These are phyloP conservation scores for Cantharellus cinnabarinus DNA, from an alignment of 768 basidiomycete species.

Conservation along the genomic window DNA sequence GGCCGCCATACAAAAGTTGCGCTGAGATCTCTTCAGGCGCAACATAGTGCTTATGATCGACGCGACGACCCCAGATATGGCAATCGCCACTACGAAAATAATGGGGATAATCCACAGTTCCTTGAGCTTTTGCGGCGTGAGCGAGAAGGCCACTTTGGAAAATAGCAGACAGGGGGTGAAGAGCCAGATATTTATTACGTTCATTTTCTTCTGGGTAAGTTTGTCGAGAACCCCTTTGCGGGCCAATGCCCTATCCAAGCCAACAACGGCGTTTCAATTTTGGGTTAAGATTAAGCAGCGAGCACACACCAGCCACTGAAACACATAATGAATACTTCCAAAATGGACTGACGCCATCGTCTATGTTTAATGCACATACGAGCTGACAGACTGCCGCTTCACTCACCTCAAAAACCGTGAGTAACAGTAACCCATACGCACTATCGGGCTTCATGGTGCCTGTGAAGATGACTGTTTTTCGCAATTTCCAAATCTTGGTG, in stretches of 20 bases:
- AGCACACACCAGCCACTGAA: constrained; percentile 35
- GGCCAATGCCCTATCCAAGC: constrained; percentile 36
- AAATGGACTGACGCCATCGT: constrained; percentile 39
- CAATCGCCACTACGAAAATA: constrained; percentile 63
- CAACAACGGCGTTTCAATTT: not conserved
- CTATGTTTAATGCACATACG: too few species aligned
- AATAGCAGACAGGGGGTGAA: constrained; percentile 79
- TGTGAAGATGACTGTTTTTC: too few species aligned
- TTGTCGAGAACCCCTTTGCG: constrained; percentile 67
- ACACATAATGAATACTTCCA: constrained; percentile 75
- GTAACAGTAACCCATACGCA: too few species aligned
- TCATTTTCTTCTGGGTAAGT: constrained; percentile 69
- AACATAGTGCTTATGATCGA: constrained; percentile 40
- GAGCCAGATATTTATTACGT: constrained; percentile 65
- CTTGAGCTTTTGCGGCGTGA: constrained; percentile 31
- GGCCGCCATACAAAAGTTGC: constrained; percentile 59
- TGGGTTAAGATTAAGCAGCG: not conserved
- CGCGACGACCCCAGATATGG: constrained; percentile 47
- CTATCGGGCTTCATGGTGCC: too few species aligned
- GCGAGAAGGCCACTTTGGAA: constrained; percentile 86
- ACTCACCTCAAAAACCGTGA: too few species aligned
- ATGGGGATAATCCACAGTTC: constrained; percentile 75
- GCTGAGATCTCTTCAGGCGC: constrained; percentile 54
- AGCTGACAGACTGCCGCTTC: too few species aligned
- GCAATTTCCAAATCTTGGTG: too few species aligned